A percentile compares a stretch with the other conserved stretches of the same genome.
Evolutionary conservation across 345 rosid genomes (phyloP).

Genomic region (Camelina laxa): DNA sequence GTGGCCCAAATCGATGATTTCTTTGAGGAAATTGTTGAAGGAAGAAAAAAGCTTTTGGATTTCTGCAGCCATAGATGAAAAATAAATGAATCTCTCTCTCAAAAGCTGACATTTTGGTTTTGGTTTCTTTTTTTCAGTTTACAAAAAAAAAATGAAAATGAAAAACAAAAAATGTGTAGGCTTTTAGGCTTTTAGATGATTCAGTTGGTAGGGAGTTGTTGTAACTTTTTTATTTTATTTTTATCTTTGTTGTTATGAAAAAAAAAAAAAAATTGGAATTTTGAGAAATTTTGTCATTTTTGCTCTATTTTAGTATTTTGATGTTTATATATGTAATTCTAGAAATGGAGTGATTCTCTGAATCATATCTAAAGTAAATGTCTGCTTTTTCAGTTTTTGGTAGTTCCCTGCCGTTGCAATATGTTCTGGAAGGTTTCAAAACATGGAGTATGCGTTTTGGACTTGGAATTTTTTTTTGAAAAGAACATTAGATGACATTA

Average conservation of each 20-base stretch:
- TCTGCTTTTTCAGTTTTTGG: constrained; percentile 44
- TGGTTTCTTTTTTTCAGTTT: not conserved
- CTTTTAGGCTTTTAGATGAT: constrained; percentile 38
- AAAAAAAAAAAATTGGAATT: not conserved
- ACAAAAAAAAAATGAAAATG: not conserved
- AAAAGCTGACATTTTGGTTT: constrained; percentile 32
- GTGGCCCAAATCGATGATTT: constrained; percentile 84
- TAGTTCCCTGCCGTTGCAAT: constrained; percentile 33
- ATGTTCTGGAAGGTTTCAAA: constrained; percentile 12
- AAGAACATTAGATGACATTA: too few species aligned
- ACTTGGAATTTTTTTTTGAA: too few species aligned
- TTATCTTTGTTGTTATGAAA: constrained; percentile 10
- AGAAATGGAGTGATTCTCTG: constrained; percentile 46
- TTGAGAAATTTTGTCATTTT: not conserved
- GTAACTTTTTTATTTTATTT: constrained; percentile 18
- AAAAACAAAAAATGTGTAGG: constrained; percentile 10
- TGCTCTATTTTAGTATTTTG: constrained; percentile 31
- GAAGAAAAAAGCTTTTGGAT: constrained; percentile 79
- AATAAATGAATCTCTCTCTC: not conserved
- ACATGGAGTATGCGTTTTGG: not conserved
- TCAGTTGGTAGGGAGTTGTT: constrained; percentile 46
- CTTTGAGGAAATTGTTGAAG: constrained; percentile 90
- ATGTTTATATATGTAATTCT: constrained; percentile 38
- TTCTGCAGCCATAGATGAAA: constrained; percentile 69
- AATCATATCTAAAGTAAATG: constrained; percentile 41